Evolutionary conservation across 306 rosid genomes (phyloP).

Genomic region (Malus domestica): DNA sequence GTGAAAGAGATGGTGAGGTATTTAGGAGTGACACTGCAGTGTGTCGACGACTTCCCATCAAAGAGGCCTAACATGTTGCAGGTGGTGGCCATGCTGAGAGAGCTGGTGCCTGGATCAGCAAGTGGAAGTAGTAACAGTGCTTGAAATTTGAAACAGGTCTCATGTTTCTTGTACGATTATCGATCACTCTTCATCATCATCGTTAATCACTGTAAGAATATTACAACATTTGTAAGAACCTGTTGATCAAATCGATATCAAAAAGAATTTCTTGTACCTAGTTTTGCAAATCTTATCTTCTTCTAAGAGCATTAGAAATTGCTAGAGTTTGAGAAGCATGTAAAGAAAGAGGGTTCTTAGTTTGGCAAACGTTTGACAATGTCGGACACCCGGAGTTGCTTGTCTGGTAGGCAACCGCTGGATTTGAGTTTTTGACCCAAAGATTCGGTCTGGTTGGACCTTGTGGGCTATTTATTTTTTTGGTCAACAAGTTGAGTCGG

Average conservation of each 20-base stretch:
- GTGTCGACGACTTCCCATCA: constrained; percentile 90
- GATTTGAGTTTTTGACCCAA: background rate
- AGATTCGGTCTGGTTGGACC: background rate
- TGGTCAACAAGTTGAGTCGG: background rate
- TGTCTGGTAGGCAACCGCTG: too few relatives aligned
- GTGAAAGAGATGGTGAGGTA: constrained; percentile 86
- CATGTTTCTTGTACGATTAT: background rate
- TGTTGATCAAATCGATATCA: background rate
- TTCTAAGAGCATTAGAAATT: background rate
- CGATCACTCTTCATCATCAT: constrained; percentile 29
- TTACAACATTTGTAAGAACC: background rate
- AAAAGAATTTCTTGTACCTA: constrained; percentile 21
- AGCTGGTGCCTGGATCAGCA: constrained; percentile 65
- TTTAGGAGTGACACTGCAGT: constrained; percentile 59
- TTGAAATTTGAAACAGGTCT: constrained; percentile 17
- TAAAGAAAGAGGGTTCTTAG: background rate
- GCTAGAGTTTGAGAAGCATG: too few relatives aligned
- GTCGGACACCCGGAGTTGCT: background rate
- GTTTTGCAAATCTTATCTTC: constrained; percentile 14
- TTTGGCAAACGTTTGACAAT: background rate
- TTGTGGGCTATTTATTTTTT: too few relatives aligned
- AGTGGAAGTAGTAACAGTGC: constrained; percentile 80
- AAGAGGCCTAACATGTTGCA: constrained; percentile 92
- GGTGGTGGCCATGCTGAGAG: constrained; percentile 79
- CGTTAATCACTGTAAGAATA: constrained; percentile 30